A percentile compares a stretch with the other conserved stretches of the same genome.
These are phyloP conservation scores for Candida rishiriensis DNA, from an alignment of 805 yeast species.

Conservation along the genomic window DNA sequence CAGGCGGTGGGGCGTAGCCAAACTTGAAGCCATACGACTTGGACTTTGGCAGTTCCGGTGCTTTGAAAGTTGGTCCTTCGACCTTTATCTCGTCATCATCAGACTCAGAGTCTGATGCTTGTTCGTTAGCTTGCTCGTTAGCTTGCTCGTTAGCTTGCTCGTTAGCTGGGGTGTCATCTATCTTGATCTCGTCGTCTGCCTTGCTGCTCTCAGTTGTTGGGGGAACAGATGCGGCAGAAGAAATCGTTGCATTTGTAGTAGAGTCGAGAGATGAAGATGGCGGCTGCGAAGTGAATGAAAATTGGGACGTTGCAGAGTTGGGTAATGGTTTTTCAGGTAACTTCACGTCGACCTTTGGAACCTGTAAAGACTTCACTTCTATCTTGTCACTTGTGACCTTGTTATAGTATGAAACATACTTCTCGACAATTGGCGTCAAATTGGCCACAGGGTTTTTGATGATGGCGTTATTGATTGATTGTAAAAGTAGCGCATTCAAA, in stretches of 20 bases:
- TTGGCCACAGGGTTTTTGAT: conserved; percentile 47
- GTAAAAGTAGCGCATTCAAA: conserved; percentile 55
- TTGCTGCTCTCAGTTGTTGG: neutral
- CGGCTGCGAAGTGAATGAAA: neutral
- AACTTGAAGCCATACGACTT: conserved; percentile 49
- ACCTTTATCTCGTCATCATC: conserved; percentile 52
- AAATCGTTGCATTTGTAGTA: neutral
- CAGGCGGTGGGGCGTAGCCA: conserved; percentile 31
- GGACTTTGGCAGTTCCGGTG: conserved; percentile 43
- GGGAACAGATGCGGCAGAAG: neutral
- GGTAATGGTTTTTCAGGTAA: too few species aligned
- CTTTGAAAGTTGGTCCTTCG: conserved; percentile 65
- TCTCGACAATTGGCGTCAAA: conserved; percentile 49
- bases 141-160: conserved; percentile 12
- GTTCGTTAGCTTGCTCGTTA: too few species aligned
- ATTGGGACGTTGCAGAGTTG: too few species aligned
- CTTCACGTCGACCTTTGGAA: conserved; percentile 21
- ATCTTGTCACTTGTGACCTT: conserved; percentile 30
- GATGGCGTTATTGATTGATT: conserved; percentile 40
- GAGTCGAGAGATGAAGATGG: conserved; percentile 2
- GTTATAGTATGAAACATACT: conserved; percentile 52
- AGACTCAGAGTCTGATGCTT: conserved; percentile 29
- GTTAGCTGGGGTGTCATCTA: conserved; percentile 5
- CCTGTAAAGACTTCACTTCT: conserved; percentile 21
- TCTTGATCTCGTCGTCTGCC: neutral